A percentile compares a stretch with the other conserved stretches of the same genome.
These are phyloP conservation scores for Pleurotus giganteus DNA, from an alignment of 768 basidiomycete genomes.

Conservation along the genomic window DNA sequence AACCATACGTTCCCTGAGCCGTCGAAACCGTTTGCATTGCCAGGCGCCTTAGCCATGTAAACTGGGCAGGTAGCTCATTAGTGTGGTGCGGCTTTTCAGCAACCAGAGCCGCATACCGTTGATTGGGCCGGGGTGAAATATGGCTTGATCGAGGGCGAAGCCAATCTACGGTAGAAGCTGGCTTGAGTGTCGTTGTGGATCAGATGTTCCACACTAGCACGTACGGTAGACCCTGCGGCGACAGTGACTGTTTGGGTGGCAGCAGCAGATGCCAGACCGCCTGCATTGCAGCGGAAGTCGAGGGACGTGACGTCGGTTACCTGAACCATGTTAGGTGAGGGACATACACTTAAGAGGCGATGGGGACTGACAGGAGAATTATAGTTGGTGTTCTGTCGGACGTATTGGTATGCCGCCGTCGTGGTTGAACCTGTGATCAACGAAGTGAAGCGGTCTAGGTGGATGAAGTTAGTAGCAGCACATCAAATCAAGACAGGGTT, in stretches of 20 bases:
- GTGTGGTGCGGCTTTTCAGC: background rate
- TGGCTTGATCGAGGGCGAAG: constrained; percentile 37
- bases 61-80: constrained; percentile 17
- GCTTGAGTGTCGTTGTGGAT: background rate
- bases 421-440: constrained; percentile 37
- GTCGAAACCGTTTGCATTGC: constrained; percentile 35
- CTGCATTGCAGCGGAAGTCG: constrained; percentile 47
- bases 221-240: constrained; percentile 31
- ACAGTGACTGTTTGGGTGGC: constrained; percentile 40
- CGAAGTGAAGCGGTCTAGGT: constrained; percentile 42
- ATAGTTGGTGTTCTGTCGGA: constrained; percentile 46
- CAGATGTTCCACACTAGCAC: background rate
- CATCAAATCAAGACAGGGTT: background rate
- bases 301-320: constrained; percentile 44
- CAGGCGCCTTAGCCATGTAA: constrained; percentile 41
- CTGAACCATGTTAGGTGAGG: constrained; percentile 16
- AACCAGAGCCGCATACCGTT: constrained; percentile 12
- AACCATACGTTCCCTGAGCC: constrained; percentile 50
- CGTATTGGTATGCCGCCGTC: constrained; percentile 38
- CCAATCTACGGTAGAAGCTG: constrained; percentile 30
- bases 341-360: background rate
- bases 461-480: constrained; percentile 1
- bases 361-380: constrained; percentile 36
- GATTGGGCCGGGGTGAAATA: constrained; percentile 47
- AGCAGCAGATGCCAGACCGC: constrained; percentile 33